Base-by-base conservation (phyloP, 2,329 filamentous ascomycete species). In the Tolypocladium paradoxum region DNA sequence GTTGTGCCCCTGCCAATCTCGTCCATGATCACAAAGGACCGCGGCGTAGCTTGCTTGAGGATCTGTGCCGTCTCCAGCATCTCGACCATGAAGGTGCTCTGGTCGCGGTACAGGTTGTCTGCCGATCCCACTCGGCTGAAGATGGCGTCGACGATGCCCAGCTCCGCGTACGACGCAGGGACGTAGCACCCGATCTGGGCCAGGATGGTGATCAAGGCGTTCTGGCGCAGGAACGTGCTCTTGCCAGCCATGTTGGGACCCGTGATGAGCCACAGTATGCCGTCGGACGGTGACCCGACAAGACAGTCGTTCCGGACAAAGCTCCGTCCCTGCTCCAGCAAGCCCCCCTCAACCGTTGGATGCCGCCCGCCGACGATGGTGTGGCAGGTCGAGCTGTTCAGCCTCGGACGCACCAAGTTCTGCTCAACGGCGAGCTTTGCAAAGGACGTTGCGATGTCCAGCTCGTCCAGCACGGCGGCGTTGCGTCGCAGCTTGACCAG, bases 241-340 rank as follows among this genome's bases (percentile, higher is more conserved):
- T 99, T 99, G 48, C 93, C 93, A 1, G 87, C 93, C 93, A 99
- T 99, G 70, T 99, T 99, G n/a, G 93, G 93, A 0, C 93, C 74
- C 60, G 88, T 79, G 79, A 92, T 73, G 67, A 81, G 62, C 84
- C 85, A 74, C 71, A 88, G 52, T 74, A 76, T 61, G 73, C 82
- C 76, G 74, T 87, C 70, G 78, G 37, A 84, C 67, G 57, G 79
- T 68, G 71, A 82, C n/a, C 87, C 87, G 3, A 96, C 77, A 37
- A 87, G 76, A 68, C 90, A 95, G 70, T 96, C 88, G 62, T 97
- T 97, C 49, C 83, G 79, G 46, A 89, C 84, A 64, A 97, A 97
- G 12, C 73, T 83, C 33, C 90, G 83, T 1, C 92, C 92, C 65
- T 90, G 84, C 58, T 87, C 83, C 58, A 81, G 76, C 2, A 99